Evolutionary conservation across 495 filamentous ascomycete species (phyloP).

Genomic region (Penicillium parvum): DNA sequence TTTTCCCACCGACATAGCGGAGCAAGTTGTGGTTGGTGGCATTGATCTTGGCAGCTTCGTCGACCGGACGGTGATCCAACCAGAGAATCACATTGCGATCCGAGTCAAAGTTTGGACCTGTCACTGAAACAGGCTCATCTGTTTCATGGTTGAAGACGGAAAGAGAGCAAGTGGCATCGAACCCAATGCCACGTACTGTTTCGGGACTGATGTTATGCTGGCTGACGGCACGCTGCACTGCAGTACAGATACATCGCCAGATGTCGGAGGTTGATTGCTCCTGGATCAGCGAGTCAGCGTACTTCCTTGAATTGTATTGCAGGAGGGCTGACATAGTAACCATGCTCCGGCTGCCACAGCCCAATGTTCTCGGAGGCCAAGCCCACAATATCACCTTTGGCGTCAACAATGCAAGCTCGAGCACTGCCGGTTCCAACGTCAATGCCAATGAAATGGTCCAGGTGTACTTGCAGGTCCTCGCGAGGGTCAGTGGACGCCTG

Average conservation of each 20-base stretch:
- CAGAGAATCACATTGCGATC: conserved; percentile 89
- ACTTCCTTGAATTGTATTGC: neutral
- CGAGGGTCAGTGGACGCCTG: conserved; percentile 53
- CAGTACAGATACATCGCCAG: conserved; percentile 83
- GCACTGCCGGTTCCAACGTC: conserved; percentile 96
- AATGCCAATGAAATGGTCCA: conserved; percentile 79
- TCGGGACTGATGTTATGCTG: conserved; percentile 70
- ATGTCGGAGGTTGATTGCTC: conserved; percentile 98
- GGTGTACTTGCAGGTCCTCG: conserved; percentile 50
- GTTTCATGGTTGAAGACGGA: conserved; percentile 85
- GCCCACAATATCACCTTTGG: conserved; percentile 85
- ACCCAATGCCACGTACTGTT: conserved; percentile 81
- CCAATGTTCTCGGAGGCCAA: conserved; percentile 87
- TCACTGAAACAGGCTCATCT: conserved; percentile 84
- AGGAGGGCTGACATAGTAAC: conserved; percentile 67
- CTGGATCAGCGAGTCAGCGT: conserved; percentile 40
- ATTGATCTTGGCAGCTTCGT: conserved; percentile 89
- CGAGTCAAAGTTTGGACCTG: conserved; percentile 76
- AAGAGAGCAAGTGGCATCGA: conserved; percentile 95
- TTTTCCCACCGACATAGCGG: conserved; percentile 90
- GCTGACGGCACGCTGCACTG: conserved; percentile 70
- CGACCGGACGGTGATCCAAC: conserved; percentile 86
- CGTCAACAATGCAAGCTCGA: conserved; percentile 89
- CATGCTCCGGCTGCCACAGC: conserved; percentile 87
- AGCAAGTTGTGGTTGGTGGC: conserved; percentile 88